Evolutionary conservation across 805 yeast species (phyloP).

Genomic region (Candida sakaeoensis): DNA sequence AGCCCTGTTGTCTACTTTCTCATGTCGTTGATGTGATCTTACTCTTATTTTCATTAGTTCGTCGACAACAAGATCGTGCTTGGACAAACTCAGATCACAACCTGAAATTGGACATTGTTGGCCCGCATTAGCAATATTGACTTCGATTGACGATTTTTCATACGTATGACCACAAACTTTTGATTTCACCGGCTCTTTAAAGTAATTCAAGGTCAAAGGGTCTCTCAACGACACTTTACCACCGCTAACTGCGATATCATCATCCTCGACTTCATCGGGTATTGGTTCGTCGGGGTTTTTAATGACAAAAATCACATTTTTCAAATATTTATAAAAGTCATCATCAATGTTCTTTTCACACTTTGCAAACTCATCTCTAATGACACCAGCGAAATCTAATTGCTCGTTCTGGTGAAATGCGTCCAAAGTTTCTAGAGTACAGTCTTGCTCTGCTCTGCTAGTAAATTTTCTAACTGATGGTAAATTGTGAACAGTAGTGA

Average conservation of each 20-base stretch:
- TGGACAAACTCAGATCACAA: slow-evolving; percentile 38
- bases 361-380: slow-evolving; percentile 9
- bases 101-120: slow-evolving; percentile 57
- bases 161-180: slow-evolving; percentile 58
- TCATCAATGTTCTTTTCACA: background rate
- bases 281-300: slow-evolving; percentile 60
- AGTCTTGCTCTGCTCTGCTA: slow-evolving; percentile 18
- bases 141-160: slow-evolving; percentile 45
- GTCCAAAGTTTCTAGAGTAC: slow-evolving; percentile 20
- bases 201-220: slow-evolving; percentile 56
- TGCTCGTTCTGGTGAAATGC: slow-evolving; percentile 13
- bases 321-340: slow-evolving; percentile 8
- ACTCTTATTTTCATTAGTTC: slow-evolving; percentile 50
- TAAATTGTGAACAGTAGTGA: slow-evolving; percentile 6
- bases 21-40: slow-evolving; percentile 5
- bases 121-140: slow-evolving; percentile 21
- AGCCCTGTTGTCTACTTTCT: slow-evolving; percentile 3
- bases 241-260: slow-evolving; percentile 64
- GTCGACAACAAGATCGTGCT: slow-evolving; percentile 42
- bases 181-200: slow-evolving; percentile 54
- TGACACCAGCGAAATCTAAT: slow-evolving; percentile 17
- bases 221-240: slow-evolving; percentile 67
- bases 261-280: slow-evolving; percentile 52
- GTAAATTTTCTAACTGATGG: slow-evolving; percentile 1
- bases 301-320: slow-evolving; percentile 37